These are phyloP conservation scores for Piloderma croceum DNA, from an alignment of 768 basidiomycete species.

Conservation along the genomic window DNA sequence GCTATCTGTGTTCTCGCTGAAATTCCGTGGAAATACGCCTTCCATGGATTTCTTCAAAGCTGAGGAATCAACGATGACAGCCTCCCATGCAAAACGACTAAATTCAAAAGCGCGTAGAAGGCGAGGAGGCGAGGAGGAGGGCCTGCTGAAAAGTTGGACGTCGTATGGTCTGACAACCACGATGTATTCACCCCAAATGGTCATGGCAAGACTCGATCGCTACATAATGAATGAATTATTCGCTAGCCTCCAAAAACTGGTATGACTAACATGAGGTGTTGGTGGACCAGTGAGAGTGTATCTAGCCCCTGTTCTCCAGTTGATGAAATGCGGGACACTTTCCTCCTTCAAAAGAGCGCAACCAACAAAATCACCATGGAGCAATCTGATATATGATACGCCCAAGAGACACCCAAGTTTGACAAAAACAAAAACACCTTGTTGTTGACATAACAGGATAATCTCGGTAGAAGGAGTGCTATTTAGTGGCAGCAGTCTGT, in stretches of 20 bases:
- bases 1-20: neutral
- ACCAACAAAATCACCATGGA: conserved; percentile 5
- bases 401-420: conserved; percentile 4
- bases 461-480: conserved; percentile 1
- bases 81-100: neutral
- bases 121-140: neutral
- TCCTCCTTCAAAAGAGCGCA: conserved; percentile 5
- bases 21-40: neutral
- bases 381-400: conserved; percentile 6
- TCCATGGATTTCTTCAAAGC: neutral
- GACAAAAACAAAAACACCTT: neutral
- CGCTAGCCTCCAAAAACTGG: neutral
- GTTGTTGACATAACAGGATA: neutral
- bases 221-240: neutral
- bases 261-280: neutral
- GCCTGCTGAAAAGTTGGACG: neutral
- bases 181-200: neutral
- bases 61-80: neutral
- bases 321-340: conserved; percentile 3
- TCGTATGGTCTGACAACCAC: neutral
- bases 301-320: neutral
- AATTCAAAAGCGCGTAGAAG: neutral
- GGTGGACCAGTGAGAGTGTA: neutral
- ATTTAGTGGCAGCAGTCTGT: neutral
- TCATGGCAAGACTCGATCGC: neutral